phyloP scores from a whole-genome alignment of 2,329 filamentous ascomycete genomes.

The Fusarium sterilihyphosum region DNA sequence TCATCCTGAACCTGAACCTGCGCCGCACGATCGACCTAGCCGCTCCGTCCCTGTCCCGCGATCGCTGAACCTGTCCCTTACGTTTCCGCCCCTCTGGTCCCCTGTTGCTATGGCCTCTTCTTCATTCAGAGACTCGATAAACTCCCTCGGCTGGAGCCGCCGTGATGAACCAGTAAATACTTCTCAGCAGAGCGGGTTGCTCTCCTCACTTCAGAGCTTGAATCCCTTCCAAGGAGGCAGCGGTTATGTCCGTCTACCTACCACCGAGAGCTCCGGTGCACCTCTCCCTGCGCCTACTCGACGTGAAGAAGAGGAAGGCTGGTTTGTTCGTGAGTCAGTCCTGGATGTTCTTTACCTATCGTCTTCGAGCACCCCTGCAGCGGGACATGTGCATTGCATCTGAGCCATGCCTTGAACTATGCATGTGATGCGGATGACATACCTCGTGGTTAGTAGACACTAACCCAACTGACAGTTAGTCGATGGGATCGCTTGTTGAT shows the following conservation, averaged over 20 bases:
- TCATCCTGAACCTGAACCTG: slow-evolving; percentile 33
- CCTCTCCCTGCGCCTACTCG: slow-evolving; percentile 85
- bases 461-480: slow-evolving; percentile 74
- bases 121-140: slow-evolving; percentile 93
- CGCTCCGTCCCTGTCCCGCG: slow-evolving; percentile 37
- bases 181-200: slow-evolving; percentile 72
- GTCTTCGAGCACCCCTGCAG: slow-evolving; percentile 54
- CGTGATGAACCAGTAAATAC: slow-evolving; percentile 83
- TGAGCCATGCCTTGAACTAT: slow-evolving; percentile 49
- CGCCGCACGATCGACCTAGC: slow-evolving; percentile 42
- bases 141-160: slow-evolving; percentile 93
- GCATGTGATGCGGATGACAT: slow-evolving; percentile 56
- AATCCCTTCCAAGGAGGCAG: slow-evolving; percentile 84
- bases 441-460: slow-evolving; percentile 53
- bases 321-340: slow-evolving; percentile 86
- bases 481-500: slow-evolving; percentile 95
- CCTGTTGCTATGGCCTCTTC: slow-evolving; percentile 76
- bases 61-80: slow-evolving; percentile 28
- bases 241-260: slow-evolving; percentile 91
- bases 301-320: slow-evolving; percentile 94
- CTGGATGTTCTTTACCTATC: slow-evolving; percentile 36
- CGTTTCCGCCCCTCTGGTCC: slow-evolving; percentile 31
- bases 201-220: slow-evolving; percentile 82
- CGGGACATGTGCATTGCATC: slow-evolving; percentile 57
- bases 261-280: slow-evolving; percentile 82